Evolutionary conservation across 2,329 filamentous ascomycete species (phyloP), one percentile per base, ranked within the genome.

Genomic region (Chaetoscypha palmicola): DNA sequence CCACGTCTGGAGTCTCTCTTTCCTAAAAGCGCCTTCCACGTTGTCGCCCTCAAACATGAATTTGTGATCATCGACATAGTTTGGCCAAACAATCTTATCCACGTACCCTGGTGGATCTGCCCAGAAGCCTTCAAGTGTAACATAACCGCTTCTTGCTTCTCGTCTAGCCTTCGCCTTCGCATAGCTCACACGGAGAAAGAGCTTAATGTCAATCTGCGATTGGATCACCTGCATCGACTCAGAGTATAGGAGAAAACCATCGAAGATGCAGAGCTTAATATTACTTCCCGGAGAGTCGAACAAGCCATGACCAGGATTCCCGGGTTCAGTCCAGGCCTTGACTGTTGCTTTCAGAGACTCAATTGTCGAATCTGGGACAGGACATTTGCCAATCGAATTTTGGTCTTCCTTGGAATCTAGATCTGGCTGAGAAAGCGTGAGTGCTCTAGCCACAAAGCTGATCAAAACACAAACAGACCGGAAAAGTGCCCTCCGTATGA

Each of bases 11-110:
- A 77, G 62, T 37, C 72, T 68, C 0, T 68, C 64, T 14, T 66
- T 60, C 31, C 75, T 68, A 8, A 81, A 59, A 36, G 65, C 58
- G 0, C 76, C 76, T 54, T 63, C 76, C 0, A 87, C 84, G 59
- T 90, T 69, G 0, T 77, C 82, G 5, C 68, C 66, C 51, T 81
- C 65, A 60, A 96, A 92, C 62, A 98, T 69, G 73, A 86, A 94
- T 17, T 70, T 69, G 66, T 97, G 90, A 56, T 88, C 79, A 41
- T 76, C 71, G 3, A 85, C 86, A 64, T 96, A 97, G 57, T 94
- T 91, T 3, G 91, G 91, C 92, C 92, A 98, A 3, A 98, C 92
- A 43, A 98, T 76, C 61, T 85, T 77, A 62, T 97, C 90, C 28
- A 97, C 89, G 62, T 97, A 98, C 0, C 87, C 90, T 0, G 88